Percentiles rank a stretch among this genome's conserved stretches.
These are phyloP conservation scores for Fusarium phyllophilum DNA, from an alignment of 2,329 filamentous ascomycete genomes.

Conservation along the genomic window DNA sequence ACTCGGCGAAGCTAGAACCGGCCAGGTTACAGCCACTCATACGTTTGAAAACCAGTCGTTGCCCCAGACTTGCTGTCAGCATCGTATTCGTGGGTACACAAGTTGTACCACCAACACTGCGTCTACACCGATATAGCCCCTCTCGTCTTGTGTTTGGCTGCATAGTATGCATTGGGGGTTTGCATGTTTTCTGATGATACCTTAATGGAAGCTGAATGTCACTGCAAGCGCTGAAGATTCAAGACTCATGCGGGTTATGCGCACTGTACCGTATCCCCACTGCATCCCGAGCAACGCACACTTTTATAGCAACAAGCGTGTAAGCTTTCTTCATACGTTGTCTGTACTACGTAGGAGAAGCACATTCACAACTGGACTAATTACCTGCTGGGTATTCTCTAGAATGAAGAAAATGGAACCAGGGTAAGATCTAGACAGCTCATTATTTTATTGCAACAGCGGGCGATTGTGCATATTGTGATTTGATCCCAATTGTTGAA, in stretches of 20 bases:
- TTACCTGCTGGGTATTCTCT: neutral
- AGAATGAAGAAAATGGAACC: neutral
- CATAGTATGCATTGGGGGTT: constrained; percentile 12
- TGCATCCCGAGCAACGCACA: constrained; percentile 26
- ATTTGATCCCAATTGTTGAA: neutral
- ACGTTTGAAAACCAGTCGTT: neutral
- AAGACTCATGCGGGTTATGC: neutral
- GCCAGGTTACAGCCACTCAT: constrained; percentile 23
- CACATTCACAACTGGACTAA: neutral
- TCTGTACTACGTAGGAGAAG: neutral
- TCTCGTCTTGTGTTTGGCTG: constrained; percentile 4
- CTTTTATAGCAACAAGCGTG: neutral
- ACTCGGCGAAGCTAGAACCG: constrained; percentile 8
- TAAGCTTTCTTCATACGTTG: neutral
- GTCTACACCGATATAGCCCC: constrained; percentile 17
- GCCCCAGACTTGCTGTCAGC: constrained; percentile 27
- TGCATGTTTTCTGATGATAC: constrained; percentile 10
- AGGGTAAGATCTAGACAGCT: neutral
- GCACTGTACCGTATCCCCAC: constrained; percentile 24
- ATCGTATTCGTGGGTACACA: constrained; percentile 36
- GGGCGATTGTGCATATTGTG: neutral
- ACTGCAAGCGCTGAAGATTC: neutral
- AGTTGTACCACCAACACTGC: constrained; percentile 30
- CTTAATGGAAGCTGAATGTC: neutral
- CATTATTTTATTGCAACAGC: neutral